Evolutionary conservation across 805 yeast genomes (phyloP).

Genomic region (Ogataea glucozyma): DNA sequence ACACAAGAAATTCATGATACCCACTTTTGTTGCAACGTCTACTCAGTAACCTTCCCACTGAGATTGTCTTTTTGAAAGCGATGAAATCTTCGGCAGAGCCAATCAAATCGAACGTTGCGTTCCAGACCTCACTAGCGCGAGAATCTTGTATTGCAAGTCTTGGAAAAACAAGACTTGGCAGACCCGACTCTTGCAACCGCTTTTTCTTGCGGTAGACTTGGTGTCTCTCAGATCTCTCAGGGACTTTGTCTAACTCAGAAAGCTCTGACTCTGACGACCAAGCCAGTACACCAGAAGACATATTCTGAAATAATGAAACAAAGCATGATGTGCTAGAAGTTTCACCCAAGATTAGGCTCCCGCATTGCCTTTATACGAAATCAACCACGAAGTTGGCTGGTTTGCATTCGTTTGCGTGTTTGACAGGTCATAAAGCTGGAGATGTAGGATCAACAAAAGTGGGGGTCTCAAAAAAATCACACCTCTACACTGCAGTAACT

Average conservation of each 20-base stretch:
- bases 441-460: no score
- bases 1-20: conserved; percentile 14
- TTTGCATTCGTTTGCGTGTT: neutral
- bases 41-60: conserved; percentile 8
- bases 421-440: neutral
- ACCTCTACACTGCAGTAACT: no score
- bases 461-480: no score
- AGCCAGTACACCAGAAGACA: neutral
- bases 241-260: conserved; percentile 8
- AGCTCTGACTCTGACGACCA: conserved; percentile 11
- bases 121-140: neutral
- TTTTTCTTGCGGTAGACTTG: conserved; percentile 2
- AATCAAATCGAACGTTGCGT: conserved; percentile 8
- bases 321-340: no score
- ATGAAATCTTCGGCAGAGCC: conserved; percentile 11
- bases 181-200: neutral
- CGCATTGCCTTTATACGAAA: no score
- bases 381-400: neutral
- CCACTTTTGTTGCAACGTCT: conserved; percentile 8
- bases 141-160: conserved; percentile 1
- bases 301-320: neutral
- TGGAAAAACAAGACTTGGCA: conserved; percentile 12
- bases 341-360: no score
- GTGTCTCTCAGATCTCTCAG: no score
- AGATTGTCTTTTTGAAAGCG: conserved; percentile 9